Conservation (phyloP, 2,329 filamentous ascomycete species). For the Cylindrodendrum hubeiense region DNA sequence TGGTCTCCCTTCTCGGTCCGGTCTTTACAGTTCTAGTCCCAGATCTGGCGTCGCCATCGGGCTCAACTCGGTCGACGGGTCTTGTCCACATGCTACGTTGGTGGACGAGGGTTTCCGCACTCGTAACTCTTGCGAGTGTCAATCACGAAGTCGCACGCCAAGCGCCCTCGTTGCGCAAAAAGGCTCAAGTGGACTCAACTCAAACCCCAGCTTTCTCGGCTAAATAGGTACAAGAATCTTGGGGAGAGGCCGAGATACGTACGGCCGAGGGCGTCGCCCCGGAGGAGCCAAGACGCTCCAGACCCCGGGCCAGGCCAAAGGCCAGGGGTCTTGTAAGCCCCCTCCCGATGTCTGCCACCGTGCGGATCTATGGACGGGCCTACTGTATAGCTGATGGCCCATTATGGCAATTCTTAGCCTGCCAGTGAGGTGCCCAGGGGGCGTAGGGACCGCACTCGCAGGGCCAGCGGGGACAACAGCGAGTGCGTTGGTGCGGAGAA, state of each 20-base stretch:
- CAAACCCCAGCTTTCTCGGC: slow-evolving; percentile 35
- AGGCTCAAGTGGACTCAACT: slow-evolving; percentile 17
- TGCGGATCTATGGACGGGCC: slow-evolving; percentile 23
- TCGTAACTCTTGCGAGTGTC: neutral
- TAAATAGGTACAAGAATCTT: slow-evolving; percentile 37
- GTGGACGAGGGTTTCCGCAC: neutral
- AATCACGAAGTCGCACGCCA: neutral
- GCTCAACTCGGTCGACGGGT: slow-evolving; percentile 8
- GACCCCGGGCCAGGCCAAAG: slow-evolving; percentile 27
- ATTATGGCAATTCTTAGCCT: neutral
- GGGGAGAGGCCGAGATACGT: slow-evolving; percentile 41
- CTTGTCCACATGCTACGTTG: neutral
- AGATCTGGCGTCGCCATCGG: slow-evolving; percentile 1
- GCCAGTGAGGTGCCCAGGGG: too few species aligned
- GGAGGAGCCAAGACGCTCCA: slow-evolving; percentile 38
- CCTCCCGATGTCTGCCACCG: slow-evolving; percentile 20
- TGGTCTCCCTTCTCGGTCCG: neutral
- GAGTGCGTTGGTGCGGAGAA: slow-evolving; percentile 23
- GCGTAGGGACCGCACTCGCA: neutral
- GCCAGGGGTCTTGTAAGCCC: slow-evolving; percentile 21
- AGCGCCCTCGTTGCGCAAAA: slow-evolving; percentile 21
- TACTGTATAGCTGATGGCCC: slow-evolving; percentile 30
- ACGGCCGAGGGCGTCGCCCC: slow-evolving; percentile 39
- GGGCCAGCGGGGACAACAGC: neutral
- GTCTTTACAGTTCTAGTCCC: slow-evolving; percentile 2